A percentile compares a stretch with the other conserved stretches of the same genome.
phyloP scores from a whole-genome alignment of 805 yeast genomes.

The Blastobotrys robertii region DNA sequence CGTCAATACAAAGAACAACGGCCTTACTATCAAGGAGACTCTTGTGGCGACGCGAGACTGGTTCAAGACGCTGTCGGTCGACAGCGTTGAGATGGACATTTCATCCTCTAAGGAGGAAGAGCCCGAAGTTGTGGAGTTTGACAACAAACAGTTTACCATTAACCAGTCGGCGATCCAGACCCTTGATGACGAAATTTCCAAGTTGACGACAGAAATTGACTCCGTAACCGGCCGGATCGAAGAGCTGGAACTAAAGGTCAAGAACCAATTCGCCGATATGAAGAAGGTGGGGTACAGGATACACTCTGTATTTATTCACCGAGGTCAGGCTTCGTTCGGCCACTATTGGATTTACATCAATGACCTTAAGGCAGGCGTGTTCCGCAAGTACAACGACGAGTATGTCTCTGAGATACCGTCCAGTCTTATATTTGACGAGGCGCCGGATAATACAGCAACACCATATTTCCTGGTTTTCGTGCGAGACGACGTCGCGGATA shows the following conservation, averaged over 20 bases:
- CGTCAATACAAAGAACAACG: conserved; percentile 24
- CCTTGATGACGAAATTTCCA: conserved; percentile 38
- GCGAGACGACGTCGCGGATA: conserved; percentile 44
- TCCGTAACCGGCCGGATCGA: conserved; percentile 34
- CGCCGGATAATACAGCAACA: conserved; percentile 63
- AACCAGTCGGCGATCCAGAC: conserved; percentile 38
- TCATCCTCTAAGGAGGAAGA: conserved; percentile 20
- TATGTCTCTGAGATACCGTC: conserved; percentile 74
- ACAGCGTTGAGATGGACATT: conserved; percentile 2
- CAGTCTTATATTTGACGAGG: conserved; percentile 27
- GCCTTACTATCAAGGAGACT: conserved; percentile 41
- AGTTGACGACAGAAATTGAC: conserved; percentile 38
- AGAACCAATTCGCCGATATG: conserved; percentile 52
- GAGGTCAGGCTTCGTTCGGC: conserved; percentile 94
- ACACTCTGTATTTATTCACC: conserved; percentile 87
- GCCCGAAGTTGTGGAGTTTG: neutral
- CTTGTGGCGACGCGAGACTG: conserved; percentile 49
- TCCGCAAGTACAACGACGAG: conserved; percentile 91
- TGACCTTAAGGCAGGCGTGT: conserved; percentile 57
- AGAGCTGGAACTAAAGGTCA: conserved; percentile 39
- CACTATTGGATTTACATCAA: conserved; percentile 94
- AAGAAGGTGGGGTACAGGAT: conserved; percentile 64
- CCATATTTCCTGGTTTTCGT: conserved; percentile 89
- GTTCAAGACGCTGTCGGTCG: conserved; percentile 32
- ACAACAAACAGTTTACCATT: conserved; percentile 21